A percentile compares a stretch with the other conserved stretches of the same genome.
These are phyloP conservation scores for Paspalum vaginatum DNA, from an alignment of 176 grass and related monocot species.

Conservation along the genomic window DNA sequence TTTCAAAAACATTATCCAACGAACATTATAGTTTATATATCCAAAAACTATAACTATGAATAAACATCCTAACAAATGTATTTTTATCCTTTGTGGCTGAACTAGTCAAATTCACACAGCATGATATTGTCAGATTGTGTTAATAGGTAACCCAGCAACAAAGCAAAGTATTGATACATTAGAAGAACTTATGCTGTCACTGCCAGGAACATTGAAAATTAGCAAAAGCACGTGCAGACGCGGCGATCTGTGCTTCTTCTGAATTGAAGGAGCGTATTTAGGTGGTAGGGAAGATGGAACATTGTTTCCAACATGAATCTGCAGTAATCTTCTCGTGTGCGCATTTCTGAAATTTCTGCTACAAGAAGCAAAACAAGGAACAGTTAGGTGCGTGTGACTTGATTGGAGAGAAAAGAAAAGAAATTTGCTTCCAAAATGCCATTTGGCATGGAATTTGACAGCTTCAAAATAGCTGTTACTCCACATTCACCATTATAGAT, in stretches of 20 bases:
- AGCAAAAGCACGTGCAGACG: too few species aligned
- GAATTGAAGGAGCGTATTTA: not conserved
- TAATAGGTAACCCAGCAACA: too few species aligned
- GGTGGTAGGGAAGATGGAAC: not conserved
- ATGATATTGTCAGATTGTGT: too few species aligned
- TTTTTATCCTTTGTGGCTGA: too few species aligned
- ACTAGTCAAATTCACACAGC: too few species aligned
- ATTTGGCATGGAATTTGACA: not conserved
- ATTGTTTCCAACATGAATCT: slow-evolving; percentile 21
- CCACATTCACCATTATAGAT: not conserved
- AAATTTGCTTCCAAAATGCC: not conserved
- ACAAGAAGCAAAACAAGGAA: not conserved
- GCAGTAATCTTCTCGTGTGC: slow-evolving; percentile 35
- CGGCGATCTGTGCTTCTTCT: not conserved
- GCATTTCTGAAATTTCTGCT: slow-evolving; percentile 24
- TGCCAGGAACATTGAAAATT: too few species aligned
- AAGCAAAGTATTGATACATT: too few species aligned
- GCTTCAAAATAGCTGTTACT: not conserved
- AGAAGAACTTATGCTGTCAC: too few species aligned
- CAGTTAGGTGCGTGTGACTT: not conserved
- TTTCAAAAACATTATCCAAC: too few species aligned
- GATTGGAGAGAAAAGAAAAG: not conserved
- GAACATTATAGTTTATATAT: too few species aligned
- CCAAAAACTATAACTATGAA: too few species aligned
- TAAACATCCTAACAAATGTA: too few species aligned